Percentiles rank a stretch among this genome's conserved stretches.
These are phyloP conservation scores for Amylostereum areolatum DNA, from an alignment of 1,284 basidiomycete genomes.

Conservation along the genomic window DNA sequence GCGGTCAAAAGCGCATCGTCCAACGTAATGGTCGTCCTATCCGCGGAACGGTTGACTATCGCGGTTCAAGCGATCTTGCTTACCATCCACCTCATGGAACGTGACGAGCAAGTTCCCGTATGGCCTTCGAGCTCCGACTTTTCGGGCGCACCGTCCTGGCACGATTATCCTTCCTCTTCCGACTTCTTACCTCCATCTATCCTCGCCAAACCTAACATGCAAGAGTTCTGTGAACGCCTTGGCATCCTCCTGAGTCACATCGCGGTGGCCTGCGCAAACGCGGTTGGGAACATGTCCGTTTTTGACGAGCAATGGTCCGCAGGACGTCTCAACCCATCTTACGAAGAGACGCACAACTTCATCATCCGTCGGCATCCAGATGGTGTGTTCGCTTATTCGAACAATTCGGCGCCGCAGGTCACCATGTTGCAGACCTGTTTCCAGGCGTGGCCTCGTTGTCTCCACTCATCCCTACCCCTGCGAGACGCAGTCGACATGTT, in stretches of 20 bases:
- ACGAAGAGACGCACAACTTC: conserved; percentile 65
- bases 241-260: conserved; percentile 60
- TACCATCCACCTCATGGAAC: conserved; percentile 68
- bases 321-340: conserved; percentile 52
- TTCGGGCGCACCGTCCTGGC: conserved; percentile 44
- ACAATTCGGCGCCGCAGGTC: conserved; percentile 59
- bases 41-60: conserved; percentile 71
- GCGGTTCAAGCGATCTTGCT: conserved; percentile 76
- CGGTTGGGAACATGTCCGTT: conserved; percentile 73
- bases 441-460: conserved; percentile 80
- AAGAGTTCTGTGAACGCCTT: conserved; percentile 69
- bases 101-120: conserved; percentile 58
- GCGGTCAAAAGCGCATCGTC: conserved; percentile 38
- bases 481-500: conserved; percentile 75
- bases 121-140: conserved; percentile 82
- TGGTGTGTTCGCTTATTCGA: conserved; percentile 68
- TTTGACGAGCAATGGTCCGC: conserved; percentile 80
- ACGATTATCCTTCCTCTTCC: conserved; percentile 71
- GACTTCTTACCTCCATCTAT: conserved; percentile 51
- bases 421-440: conserved; percentile 76
- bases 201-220: conserved; percentile 61
- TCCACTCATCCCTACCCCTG: conserved; percentile 52
- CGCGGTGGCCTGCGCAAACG: conserved; percentile 58
- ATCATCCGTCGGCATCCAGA: conserved; percentile 66
- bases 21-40: conserved; percentile 39